Base-by-base conservation (phyloP, 78 protist genomes). In the Kipferlia bialata region DNA sequence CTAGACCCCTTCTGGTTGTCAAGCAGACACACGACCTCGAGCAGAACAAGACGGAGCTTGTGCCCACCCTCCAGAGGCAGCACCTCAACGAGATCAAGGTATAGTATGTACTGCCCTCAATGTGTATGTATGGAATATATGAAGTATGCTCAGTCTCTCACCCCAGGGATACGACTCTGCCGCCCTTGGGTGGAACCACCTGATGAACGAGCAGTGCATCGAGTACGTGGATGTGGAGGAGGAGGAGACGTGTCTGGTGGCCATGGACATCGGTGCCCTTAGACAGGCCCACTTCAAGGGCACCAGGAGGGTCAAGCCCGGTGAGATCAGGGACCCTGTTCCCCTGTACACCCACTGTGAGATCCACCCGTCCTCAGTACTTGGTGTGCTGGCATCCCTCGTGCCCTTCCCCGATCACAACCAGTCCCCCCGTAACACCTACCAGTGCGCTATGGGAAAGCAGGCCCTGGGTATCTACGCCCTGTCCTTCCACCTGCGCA, bases 351-450 rank as follows among this genome's bases (percentile, higher is more conserved):
- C 99, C 22, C 99, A 97, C 81, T 88, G 92, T 60, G 99, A 97
- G 70, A 97, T 97, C 76, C 98, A 97, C 77, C 99, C 99, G 56
- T 72, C 97, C 33, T 87, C 91, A 96, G 93, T 96, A 39, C 83
- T 97, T 26, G 99, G 99, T 64, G 89, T 94, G 41, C 87, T 90
- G 59, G 98, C 97, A 15, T 85, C 95, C 26, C 85, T 97, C 77
- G 91, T 97, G 45, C 99, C 99, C 31, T 97, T 94, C 89, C 99
- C 99, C 33, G 96, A 97, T 71, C 99, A 97, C 93, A 97, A 97
- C 82, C 97, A 84, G 80, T 80, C 92, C 15, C 99, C 99, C 44
- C 93, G 99, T 26, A 97, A 97, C 84, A 87, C 94, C 60, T 97
- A 97, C 84, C 99, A 97, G 75, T 78, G 91, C 15, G 99, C 99